A percentile compares a stretch with the other conserved stretches of the same genome.
These are phyloP conservation scores for Saturnispora diversa DNA, from an alignment of 805 yeast species.

Conservation along the genomic window DNA sequence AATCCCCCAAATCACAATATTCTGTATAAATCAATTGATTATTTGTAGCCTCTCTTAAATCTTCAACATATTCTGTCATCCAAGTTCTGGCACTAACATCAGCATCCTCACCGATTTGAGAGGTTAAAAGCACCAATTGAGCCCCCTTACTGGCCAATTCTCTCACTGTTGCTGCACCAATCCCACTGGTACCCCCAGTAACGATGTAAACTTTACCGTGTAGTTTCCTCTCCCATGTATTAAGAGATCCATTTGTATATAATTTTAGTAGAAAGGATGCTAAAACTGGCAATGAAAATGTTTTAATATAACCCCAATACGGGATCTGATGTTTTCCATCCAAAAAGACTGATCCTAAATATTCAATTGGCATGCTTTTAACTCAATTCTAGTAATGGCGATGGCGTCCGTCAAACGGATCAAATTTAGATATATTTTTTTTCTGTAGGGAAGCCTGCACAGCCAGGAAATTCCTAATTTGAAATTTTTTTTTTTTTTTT, in stretches of 20 bases:
- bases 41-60: conserved; percentile 58
- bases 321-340: conserved; percentile 78
- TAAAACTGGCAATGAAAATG: conserved; percentile 48
- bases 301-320: conserved; percentile 53
- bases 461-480: not conserved
- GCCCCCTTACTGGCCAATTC: conserved; percentile 82
- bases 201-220: conserved; percentile 81
- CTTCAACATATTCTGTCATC: conserved; percentile 73
- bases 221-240: conserved; percentile 87
- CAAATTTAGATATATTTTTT: too few species aligned
- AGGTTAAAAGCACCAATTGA: conserved; percentile 67
- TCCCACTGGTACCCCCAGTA: conserved; percentile 92
- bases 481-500: conserved; percentile 4
- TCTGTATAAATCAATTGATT: conserved; percentile 86
- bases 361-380: conserved; percentile 88
- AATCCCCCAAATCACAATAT: conserved; percentile 67
- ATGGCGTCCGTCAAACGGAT: not conserved
- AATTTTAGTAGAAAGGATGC: conserved; percentile 47
- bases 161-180: conserved; percentile 69
- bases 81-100: conserved; percentile 38
- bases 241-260: conserved; percentile 70
- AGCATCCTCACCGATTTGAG: conserved; percentile 40
- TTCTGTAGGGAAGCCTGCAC: too few species aligned
- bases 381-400: not conserved
- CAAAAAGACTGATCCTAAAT: conserved; percentile 54